Conservation (phyloP, 2,329 filamentous ascomycete genomes). For the Diplocarpon mali region DNA sequence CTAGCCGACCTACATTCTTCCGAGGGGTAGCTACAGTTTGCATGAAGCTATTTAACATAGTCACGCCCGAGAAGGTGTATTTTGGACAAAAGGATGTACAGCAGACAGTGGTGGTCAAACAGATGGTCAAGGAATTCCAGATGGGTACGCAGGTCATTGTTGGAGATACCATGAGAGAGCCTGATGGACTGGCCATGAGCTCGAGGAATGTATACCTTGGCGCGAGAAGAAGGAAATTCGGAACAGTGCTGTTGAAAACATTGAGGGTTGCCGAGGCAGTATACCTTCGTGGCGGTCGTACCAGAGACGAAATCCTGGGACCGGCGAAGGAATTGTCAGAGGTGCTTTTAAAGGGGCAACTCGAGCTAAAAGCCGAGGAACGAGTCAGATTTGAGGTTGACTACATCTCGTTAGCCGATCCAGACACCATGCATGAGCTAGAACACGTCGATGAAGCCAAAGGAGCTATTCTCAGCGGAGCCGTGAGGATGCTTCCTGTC, state of each 20-base stretch:
- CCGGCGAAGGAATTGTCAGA: slow-evolving; percentile 28
- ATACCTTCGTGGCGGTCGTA: slow-evolving; percentile 43
- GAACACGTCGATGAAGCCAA: slow-evolving; percentile 54
- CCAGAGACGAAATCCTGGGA: slow-evolving; percentile 57
- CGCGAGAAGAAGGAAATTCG: slow-evolving; percentile 56
- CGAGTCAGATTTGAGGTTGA: slow-evolving; percentile 73
- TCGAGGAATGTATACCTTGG: slow-evolving; percentile 92
- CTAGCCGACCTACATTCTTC: slow-evolving; percentile 86
- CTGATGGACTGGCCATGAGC: slow-evolving; percentile 79
- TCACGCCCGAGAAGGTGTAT: slow-evolving; percentile 68
- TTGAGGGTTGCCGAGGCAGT: slow-evolving; percentile 58
- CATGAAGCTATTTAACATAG: slow-evolving; percentile 85
- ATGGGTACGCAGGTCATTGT: slow-evolving; percentile 65
- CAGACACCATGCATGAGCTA: slow-evolving; percentile 71
- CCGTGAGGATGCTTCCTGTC: slow-evolving; percentile 78
- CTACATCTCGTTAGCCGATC: slow-evolving; percentile 85
- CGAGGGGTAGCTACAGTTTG: slow-evolving; percentile 92
- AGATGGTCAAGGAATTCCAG: slow-evolving; percentile 81
- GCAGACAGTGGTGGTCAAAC: slow-evolving; percentile 81
- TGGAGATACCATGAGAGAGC: slow-evolving; percentile 62
- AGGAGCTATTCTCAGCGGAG: slow-evolving; percentile 81
- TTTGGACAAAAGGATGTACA: slow-evolving; percentile 98
- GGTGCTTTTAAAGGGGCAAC: slow-evolving; percentile 34
- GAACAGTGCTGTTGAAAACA: slow-evolving; percentile 59
- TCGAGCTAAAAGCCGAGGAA: slow-evolving; percentile 42